Evolutionary conservation across 768 basidiomycete genomes (phyloP), one percentile per base, ranked within the genome.

Genomic region (Leucosporidium scottii): DNA sequence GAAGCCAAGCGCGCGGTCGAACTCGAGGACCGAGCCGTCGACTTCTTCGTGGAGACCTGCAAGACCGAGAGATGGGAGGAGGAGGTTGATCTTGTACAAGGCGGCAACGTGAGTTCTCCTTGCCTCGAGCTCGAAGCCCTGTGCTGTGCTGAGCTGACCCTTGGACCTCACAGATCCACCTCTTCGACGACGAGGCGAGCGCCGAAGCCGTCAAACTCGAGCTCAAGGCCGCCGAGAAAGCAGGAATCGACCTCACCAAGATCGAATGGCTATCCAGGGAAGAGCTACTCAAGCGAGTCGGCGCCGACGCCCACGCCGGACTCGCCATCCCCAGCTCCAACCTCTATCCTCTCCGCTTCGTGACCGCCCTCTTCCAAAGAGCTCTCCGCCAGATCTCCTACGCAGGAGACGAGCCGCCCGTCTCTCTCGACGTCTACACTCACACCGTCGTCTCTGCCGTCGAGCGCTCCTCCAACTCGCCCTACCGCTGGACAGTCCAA

Each of bases 271-370:
- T 88, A 13, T 76, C 75, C 10, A 77, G 78, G 62, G 81, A 82
- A 15, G 81, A 84, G n/a, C 17, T 27, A 57, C 17, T 50, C 44
- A 34, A 34, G 34, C 34, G 18, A 15, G 21, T 12, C 50, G 53
- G 36, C 48, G 83, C 83, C 9, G 78, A 83, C 0, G 76, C 78
- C 8, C 83, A 84, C 75, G 83, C 87, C 0, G 87, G 78, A 1
- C 78, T 85, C 44, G 79, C 79, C 57, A 78, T 78, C 27, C 83
- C 82, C 1, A 86, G 82, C 0, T 77, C 85, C 75, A 92, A 90
- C 70, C 77, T 91, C 31, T 91, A 86, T 85, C 89, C 88, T 0
- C 82, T 86, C 74, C 93, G 80, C 28, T 77, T 82, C 48, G 62
- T 73, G 49, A 63, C 69, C 18, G 67, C 66, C 39, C 59, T 73